phyloP scores from a whole-genome alignment of 2,329 filamentous ascomycete genomes.

The Fusarium palustre region DNA sequence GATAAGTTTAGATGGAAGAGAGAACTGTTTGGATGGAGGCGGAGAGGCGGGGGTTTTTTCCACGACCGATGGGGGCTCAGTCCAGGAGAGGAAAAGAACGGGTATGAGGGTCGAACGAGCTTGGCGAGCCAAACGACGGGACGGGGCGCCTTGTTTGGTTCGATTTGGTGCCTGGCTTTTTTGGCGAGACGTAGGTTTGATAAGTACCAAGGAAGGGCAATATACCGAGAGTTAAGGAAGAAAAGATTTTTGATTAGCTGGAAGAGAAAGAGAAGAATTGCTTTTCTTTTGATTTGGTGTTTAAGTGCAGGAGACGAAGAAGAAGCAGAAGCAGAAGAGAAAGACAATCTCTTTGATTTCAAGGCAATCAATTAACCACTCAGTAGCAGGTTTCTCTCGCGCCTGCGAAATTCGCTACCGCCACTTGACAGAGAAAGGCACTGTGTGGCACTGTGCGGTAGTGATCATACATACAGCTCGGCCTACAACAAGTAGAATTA shows the following conservation, averaged over 20 bases:
- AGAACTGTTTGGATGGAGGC: conserved; percentile 45
- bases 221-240: conserved; percentile 24
- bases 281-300: conserved; percentile 13
- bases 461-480: not conserved
- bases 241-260: conserved; percentile 1
- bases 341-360: conserved; percentile 13
- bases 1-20: conserved; percentile 46
- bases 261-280: conserved; percentile 5
- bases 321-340: not conserved
- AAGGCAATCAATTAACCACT: conserved; percentile 9
- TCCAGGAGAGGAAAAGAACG: conserved; percentile 45
- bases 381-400: conserved; percentile 1
- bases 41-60: conserved; percentile 49
- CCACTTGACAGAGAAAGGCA: conserved; percentile 18
- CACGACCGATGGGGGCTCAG: conserved; percentile 37
- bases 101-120: conserved; percentile 43
- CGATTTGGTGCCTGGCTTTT: conserved; percentile 15
- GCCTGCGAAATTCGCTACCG: conserved; percentile 29
- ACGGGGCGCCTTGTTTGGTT: conserved; percentile 30
- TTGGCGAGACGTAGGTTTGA: conserved; percentile 21
- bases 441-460: conserved; percentile 29
- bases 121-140: conserved; percentile 34
- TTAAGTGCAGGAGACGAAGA: not conserved
- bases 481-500: not conserved
- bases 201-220: conserved; percentile 19